Evolutionary conservation across 306 rosid genomes (phyloP).

Genomic region (Vigna radiata): DNA sequence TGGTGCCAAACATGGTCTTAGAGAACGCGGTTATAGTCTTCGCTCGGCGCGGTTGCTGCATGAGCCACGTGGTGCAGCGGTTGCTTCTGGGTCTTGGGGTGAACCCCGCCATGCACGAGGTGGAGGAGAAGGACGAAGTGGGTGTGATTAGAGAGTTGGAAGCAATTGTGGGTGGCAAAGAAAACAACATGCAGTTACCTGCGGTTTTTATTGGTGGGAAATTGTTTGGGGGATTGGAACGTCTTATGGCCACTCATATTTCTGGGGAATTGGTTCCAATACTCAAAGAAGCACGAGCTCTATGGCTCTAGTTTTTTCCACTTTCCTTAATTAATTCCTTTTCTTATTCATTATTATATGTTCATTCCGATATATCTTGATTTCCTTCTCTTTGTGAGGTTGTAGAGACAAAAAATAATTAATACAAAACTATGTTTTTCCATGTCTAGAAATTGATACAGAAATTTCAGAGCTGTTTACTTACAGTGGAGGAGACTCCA

Average conservation of each 20-base stretch:
- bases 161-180: not conserved
- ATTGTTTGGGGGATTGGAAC: slow-evolving; percentile 71
- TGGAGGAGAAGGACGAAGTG: slow-evolving; percentile 61
- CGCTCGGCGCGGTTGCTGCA: slow-evolving; percentile 62
- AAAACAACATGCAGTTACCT: slow-evolving; percentile 51
- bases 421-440: not conserved
- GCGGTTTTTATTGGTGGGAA: slow-evolving; percentile 66
- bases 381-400: slow-evolving; percentile 10
- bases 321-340: not conserved
- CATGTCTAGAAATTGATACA: not conserved
- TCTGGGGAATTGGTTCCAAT: slow-evolving; percentile 74
- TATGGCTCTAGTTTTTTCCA: slow-evolving; percentile 60
- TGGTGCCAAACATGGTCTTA: slow-evolving; percentile 41
- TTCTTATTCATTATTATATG: not conserved
- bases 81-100: slow-evolving; percentile 64
- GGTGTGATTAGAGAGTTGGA: slow-evolving; percentile 47
- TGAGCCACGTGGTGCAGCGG: slow-evolving; percentile 68
- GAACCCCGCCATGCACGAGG: slow-evolving; percentile 60
- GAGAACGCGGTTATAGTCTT: slow-evolving; percentile 67
- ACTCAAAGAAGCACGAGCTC: slow-evolving; percentile 68
- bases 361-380: not conserved
- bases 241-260: slow-evolving; percentile 73
- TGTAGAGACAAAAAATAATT: not conserved
- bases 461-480: not conserved
- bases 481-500: not conserved